A percentile compares a stretch with the other conserved stretches of the same genome.
These are phyloP conservation scores for Tothia fuscella DNA, from an alignment of 2,329 filamentous ascomycete genomes.

Conservation along the genomic window DNA sequence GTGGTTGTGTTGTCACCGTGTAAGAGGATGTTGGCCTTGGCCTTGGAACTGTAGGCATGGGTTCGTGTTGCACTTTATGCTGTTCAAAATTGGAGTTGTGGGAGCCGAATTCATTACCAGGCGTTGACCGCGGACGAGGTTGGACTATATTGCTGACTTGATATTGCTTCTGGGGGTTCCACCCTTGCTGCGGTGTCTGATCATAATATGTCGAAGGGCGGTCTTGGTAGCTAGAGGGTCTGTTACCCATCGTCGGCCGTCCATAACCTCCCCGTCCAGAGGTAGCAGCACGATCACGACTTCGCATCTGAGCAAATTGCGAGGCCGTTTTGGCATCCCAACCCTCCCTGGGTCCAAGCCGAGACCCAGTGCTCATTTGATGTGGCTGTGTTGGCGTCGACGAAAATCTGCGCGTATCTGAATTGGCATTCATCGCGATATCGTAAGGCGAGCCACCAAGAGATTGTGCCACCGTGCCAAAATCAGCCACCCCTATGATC, in stretches of 20 bases:
- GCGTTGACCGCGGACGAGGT: not conserved
- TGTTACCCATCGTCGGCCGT: not conserved
- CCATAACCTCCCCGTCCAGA: not conserved
- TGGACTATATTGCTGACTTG: not conserved
- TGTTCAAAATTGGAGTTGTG: not conserved
- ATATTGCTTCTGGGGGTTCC: not conserved
- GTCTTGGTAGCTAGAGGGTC: not conserved
- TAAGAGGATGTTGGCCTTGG: not conserved
- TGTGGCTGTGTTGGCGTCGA: not conserved
- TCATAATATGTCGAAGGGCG: slow-evolving; percentile 3
- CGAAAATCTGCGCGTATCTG: no score
- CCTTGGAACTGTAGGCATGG: not conserved
- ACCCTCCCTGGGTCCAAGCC: slow-evolving; percentile 20
- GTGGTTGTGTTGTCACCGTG: not conserved
- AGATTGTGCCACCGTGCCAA: slow-evolving; percentile 29
- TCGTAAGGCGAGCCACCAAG: slow-evolving; percentile 34
- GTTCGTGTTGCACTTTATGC: not conserved
- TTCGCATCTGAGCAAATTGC: slow-evolving; percentile 24
- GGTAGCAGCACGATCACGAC: slow-evolving; percentile 19
- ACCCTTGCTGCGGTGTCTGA: not conserved
- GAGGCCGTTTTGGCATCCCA: slow-evolving; percentile 26
- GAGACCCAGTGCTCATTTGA: slow-evolving; percentile 14
- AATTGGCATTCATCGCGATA: slow-evolving; percentile 18
- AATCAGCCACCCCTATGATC: slow-evolving; percentile 22
- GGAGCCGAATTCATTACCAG: not conserved